These are phyloP conservation scores for Cytospora leucostoma DNA, from an alignment of 2,329 filamentous ascomycete genomes.

Conservation along the genomic window DNA sequence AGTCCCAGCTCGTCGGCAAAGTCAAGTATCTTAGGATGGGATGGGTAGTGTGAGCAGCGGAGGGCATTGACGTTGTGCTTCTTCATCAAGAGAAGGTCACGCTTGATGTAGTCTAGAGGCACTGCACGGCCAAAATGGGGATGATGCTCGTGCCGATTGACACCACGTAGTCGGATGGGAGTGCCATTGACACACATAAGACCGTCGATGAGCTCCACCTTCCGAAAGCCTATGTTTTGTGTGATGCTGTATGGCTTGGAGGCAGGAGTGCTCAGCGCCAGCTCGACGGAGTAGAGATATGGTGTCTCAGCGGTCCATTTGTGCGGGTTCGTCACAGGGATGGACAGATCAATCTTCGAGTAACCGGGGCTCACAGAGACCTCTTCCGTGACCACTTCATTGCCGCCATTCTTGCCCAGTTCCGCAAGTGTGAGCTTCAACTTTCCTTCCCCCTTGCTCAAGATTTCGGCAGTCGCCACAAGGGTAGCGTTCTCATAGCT, in stretches of 20 bases:
- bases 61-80: conserved; percentile 70
- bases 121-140: conserved; percentile 63
- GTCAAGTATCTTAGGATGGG: conserved; percentile 60
- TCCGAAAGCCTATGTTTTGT: conserved; percentile 64
- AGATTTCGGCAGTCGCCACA: conserved; percentile 48
- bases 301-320: conserved; percentile 72
- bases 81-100: conserved; percentile 69
- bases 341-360: conserved; percentile 42
- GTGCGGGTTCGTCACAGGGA: conserved; percentile 54
- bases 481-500: conserved; percentile 54
- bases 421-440: conserved; percentile 49
- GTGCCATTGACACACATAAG: conserved; percentile 64
- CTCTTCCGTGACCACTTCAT: conserved; percentile 34
- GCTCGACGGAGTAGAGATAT: conserved; percentile 57
- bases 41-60: conserved; percentile 68
- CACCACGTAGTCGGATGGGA: conserved; percentile 61
- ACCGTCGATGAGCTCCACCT: conserved; percentile 62
- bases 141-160: conserved; percentile 73
- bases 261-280: conserved; percentile 39
- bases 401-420: conserved; percentile 39
- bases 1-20: conserved; percentile 67
- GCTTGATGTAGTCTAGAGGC: conserved; percentile 60
- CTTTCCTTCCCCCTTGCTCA: conserved; percentile 37
- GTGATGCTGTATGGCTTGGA: conserved; percentile 42
- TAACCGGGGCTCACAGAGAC: conserved; percentile 33